Conservation (phyloP, 208 protist genomes). For the Novymonas esmeraldas region DNA sequence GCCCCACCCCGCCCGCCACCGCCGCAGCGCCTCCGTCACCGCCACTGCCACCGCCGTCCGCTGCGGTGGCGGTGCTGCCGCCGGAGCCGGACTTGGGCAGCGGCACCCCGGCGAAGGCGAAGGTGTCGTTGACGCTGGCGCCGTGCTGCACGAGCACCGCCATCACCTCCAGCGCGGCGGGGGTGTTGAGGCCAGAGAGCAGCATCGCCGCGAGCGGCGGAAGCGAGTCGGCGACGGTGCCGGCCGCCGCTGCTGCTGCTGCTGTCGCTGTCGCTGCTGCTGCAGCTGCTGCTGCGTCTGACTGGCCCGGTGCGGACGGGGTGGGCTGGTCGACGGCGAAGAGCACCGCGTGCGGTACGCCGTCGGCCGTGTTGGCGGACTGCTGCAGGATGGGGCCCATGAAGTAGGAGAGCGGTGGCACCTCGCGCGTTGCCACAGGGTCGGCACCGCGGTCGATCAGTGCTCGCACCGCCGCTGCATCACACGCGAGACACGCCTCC, state of each 20-base stretch:
- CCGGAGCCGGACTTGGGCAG: background rate
- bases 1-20: slow-evolving; percentile 4
- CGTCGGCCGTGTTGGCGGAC: background rate
- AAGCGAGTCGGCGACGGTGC: slow-evolving; percentile 8
- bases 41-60: background rate
- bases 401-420: slow-evolving; percentile 41
- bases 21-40: background rate
- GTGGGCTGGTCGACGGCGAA: background rate
- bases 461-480: slow-evolving; percentile 35
- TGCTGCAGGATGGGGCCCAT: slow-evolving; percentile 12
- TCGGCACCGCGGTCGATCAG: slow-evolving; percentile 67
- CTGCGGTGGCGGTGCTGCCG: background rate
- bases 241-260: background rate
- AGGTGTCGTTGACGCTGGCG: slow-evolving; percentile 52
- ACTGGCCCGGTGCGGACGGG: no score
- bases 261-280: background rate
- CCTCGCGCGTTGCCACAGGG: slow-evolving; percentile 55
- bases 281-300: background rate
- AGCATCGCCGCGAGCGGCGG: slow-evolving; percentile 42
- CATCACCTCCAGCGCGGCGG: slow-evolving; percentile 44
- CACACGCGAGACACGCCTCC: slow-evolving; percentile 55
- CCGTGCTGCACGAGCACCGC: slow-evolving; percentile 54
- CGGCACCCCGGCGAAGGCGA: slow-evolving; percentile 31
- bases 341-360: background rate
- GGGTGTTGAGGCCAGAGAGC: slow-evolving; percentile 43